These are phyloP conservation scores for Neurospora terricola DNA, from an alignment of 495 filamentous ascomycete genomes.

Conservation along the genomic window DNA sequence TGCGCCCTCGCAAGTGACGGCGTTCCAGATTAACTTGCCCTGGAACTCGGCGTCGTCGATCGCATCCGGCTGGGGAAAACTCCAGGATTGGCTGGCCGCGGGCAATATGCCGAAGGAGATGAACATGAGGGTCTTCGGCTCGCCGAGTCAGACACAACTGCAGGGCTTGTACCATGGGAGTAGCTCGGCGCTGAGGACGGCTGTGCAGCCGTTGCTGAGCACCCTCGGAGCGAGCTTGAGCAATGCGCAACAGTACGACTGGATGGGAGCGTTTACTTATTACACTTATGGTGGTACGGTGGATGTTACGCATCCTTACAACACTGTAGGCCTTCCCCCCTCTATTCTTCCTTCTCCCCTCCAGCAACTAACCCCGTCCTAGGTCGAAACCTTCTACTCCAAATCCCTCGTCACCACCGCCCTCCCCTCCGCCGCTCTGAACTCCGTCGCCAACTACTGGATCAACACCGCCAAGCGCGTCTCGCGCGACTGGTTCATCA, in stretches of 20 bases:
- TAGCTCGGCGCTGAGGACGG: constrained; percentile 21
- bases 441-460: constrained; percentile 33
- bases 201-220: constrained; percentile 27
- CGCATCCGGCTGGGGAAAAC: constrained; percentile 14
- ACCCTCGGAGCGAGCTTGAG: constrained; percentile 22
- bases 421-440: constrained; percentile 21
- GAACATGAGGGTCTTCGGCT: constrained; percentile 35
- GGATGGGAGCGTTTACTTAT: constrained; percentile 31
- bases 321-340: constrained; percentile 17
- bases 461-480: constrained; percentile 24
- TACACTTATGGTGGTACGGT: constrained; percentile 31
- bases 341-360: background rate
- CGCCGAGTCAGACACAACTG: constrained; percentile 27
- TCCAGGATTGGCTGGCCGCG: constrained; percentile 29
- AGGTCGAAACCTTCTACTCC: constrained; percentile 39
- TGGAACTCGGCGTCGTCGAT: constrained; percentile 26
- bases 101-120: constrained; percentile 31
- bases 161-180: constrained; percentile 34
- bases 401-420: constrained; percentile 33
- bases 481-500: constrained; percentile 33
- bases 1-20: constrained; percentile 30
- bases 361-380: background rate
- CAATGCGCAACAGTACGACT: constrained; percentile 28
- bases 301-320: constrained; percentile 34
- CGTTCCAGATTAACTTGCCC: constrained; percentile 27